Base-by-base conservation (phyloP, 768 basidiomycete genomes). In the Coprinellus micaceus region DNA sequence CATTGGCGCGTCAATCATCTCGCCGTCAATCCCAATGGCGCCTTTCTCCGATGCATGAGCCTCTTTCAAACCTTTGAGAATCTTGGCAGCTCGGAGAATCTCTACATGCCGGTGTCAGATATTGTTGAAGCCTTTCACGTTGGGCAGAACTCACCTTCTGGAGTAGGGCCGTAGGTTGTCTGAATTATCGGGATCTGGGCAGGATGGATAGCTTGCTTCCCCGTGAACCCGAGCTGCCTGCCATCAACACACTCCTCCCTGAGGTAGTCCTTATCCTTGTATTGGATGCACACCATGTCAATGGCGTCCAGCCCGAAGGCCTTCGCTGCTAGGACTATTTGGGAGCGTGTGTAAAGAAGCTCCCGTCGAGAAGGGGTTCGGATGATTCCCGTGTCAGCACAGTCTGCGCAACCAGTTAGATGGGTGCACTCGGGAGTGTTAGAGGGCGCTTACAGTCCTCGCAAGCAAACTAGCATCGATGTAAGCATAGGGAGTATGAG, bases 201-300 rank as follows among this genome's bases (percentile, higher is more conserved):
- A 0, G 95, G 95, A 68, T 98, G 95, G 39, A 98, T 95, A 2
- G 89, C 92, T 94, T 98, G 95, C 91, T 97, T 97, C 44, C 94
- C 95, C n/a, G 86, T 88, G 65, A 94, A 98, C 0, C 95, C 95
- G 13, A 97, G 72, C 54, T 84, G 74, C 46, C 88, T 70, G 0
- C 91, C 95, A 61, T 97, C 94, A 47, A 77, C 67, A 50, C 86
- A 89, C 67, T 97, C 95, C 0, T 88, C 84, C 60, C 72, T 70
- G 28, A 97, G 74, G 57, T 81, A 81, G 15, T 79, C 76, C 10
- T 74, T 63, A 64, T 94, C 85, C 63, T 87, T 89, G 72, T 94
- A 95, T 64, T 94, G 86, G 33, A 94, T 84, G 63, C 92, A 94
- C 9, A 95, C 95, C 89, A 97, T 90, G 68, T 98, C 95, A 63